Conservation (phyloP, 2,329 filamentous ascomycete genomes). For the Fusarium subtropicale region DNA sequence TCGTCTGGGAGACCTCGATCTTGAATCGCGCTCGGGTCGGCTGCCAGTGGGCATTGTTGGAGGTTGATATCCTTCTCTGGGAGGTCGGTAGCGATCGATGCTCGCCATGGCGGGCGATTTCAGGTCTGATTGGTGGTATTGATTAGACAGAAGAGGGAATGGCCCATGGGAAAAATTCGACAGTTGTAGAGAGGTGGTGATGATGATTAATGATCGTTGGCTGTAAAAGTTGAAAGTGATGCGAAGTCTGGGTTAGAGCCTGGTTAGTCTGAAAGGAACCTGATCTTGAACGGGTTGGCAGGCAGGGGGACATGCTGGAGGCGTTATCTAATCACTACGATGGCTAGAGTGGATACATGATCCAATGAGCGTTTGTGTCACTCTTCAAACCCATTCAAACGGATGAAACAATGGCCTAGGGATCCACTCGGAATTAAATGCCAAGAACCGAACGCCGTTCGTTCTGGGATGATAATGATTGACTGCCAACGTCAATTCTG, state of each 20-base stretch:
- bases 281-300: constrained; percentile 43
- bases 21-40: constrained; percentile 59
- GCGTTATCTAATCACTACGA: constrained; percentile 46
- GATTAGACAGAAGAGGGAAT: constrained; percentile 25
- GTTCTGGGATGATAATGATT: constrained; percentile 4
- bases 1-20: constrained; percentile 61
- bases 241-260: constrained; percentile 21
- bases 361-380: constrained; percentile 18
- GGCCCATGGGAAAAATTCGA: constrained; percentile 44
- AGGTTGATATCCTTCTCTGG: constrained; percentile 68
- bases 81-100: constrained; percentile 69
- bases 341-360: constrained; percentile 38
- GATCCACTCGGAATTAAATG: constrained; percentile 20
- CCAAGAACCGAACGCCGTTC: neutral
- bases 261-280: constrained; percentile 34
- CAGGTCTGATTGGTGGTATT: constrained; percentile 45
- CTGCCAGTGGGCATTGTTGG: constrained; percentile 57
- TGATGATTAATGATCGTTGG: constrained; percentile 21
- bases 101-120: constrained; percentile 62
- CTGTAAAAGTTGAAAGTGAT: constrained; percentile 25
- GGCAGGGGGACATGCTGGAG: constrained; percentile 33
- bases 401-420: constrained; percentile 18
- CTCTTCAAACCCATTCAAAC: constrained; percentile 6
- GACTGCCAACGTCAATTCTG: neutral
- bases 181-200: constrained; percentile 21